Evolutionary conservation across 1,139 yeast genomes (phyloP).

Genomic region (Diutina sp.): DNA sequence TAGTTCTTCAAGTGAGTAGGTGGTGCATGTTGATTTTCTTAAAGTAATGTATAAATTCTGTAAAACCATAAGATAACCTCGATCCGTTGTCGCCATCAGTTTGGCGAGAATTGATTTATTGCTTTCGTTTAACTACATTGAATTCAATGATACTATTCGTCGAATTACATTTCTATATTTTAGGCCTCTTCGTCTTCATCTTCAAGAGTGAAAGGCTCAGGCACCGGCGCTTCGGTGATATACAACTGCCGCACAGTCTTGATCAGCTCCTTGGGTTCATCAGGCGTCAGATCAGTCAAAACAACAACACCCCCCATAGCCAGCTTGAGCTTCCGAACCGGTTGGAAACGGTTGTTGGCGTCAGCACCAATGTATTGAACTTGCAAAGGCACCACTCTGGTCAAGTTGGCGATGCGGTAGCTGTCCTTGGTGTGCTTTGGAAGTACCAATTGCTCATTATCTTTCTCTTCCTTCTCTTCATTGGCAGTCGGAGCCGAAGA

Average conservation of each 20-base stretch:
- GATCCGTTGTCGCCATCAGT: too few relatives aligned
- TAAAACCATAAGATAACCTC: too few relatives aligned
- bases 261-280: slow-evolving; percentile 52
- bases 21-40: too few relatives aligned
- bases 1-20: too few relatives aligned
- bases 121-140: slow-evolving; percentile 31
- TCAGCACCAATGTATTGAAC: slow-evolving; percentile 30
- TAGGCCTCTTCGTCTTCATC: slow-evolving; percentile 23
- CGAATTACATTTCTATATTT: slow-evolving; percentile 15
- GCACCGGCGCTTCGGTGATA: slow-evolving; percentile 80
- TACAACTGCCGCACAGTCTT: slow-evolving; percentile 79
- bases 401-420: slow-evolving; percentile 61
- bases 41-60: too few relatives aligned
- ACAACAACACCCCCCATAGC: slow-evolving; percentile 66
- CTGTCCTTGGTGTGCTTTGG: slow-evolving; percentile 37
- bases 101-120: too few relatives aligned
- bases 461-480: slow-evolving; percentile 11
- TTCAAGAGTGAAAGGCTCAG: slow-evolving; percentile 65
- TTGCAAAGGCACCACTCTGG: slow-evolving; percentile 70
- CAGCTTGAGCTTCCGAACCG: slow-evolving; percentile 72
- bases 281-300: slow-evolving; percentile 58
- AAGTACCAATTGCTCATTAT: slow-evolving; percentile 6
- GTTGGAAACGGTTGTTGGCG: slow-evolving; percentile 68
- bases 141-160: slow-evolving; percentile 65
- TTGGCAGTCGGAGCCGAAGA: slow-evolving; percentile 11